These are phyloP conservation scores for Saccharomycopsis sp. DNA, from an alignment of 805 yeast genomes.

Conservation along the genomic window DNA sequence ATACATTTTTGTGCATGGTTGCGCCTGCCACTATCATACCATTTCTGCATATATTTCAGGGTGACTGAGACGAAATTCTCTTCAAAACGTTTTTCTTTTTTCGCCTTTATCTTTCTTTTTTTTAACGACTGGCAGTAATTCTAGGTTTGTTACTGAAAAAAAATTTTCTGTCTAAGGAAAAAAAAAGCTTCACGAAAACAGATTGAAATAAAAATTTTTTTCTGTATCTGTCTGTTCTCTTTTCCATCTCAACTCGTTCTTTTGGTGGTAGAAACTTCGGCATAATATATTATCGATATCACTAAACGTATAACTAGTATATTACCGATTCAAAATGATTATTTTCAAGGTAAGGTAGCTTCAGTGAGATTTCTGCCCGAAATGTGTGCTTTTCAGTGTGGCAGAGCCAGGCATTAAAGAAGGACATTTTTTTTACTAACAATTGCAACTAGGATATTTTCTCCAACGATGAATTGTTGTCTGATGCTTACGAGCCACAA, in stretches of 20 bases:
- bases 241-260: neutral
- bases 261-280: neutral
- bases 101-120: conserved; percentile 3
- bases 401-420: neutral
- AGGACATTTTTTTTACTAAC: neutral
- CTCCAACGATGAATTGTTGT: conserved; percentile 92
- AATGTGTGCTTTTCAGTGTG: neutral
- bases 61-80: no score
- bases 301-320: neutral
- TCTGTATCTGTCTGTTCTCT: neutral
- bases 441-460: no score
- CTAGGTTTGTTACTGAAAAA: no score
- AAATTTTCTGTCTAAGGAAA: no score
- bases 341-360: no score
- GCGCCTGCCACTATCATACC: no score
- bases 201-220: neutral
- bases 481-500: conserved; percentile 92
- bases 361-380: conserved; percentile 14
- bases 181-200: neutral
- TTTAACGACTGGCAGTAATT: neutral
- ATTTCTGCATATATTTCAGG: no score
- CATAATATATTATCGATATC: neutral
- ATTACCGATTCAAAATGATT: conserved; percentile 16
- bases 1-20: neutral
- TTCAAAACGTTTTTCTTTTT: neutral